Evolutionary conservation across 2,329 filamentous ascomycete genomes (phyloP), one percentile per base, ranked within the genome.

Genomic region (Neoascochyta sp.): DNA sequence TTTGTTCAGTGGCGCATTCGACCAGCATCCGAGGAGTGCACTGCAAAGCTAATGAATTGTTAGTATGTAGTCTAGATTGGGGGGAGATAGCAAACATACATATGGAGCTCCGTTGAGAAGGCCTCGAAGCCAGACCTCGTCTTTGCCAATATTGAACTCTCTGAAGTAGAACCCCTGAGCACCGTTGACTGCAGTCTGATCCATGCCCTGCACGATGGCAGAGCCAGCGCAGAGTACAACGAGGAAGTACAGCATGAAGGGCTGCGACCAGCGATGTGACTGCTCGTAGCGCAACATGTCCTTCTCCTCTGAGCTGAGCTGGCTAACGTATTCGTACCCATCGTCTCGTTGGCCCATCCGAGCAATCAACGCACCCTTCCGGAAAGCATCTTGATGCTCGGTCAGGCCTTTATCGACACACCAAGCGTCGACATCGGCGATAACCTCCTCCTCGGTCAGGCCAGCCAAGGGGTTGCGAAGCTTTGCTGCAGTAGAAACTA

Each of bases 241-340:
- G 6, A 85, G 71, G 29, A 78, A 68, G 56, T 83, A 84, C 27
- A 86, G 69, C 54, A 75, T 73, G 41, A 57, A 66, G 0, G 82
- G 81, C 47, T 87, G 82, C 5, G 72, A 74, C 83, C 83, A 87
- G 39, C 77, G 79, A 50, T 83, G 71, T 1, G 72, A 74, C 22
- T 74, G 70, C 52, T 88, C 83, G 11, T 72, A 68, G 8, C 72
- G 66, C 21, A 87, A 61, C 4, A 75, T 66, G 2, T 68, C 62
- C 22, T 68, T 69, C 52, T 88, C 83, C 8, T 74, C 68, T 1
- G 70, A 65, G 66, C 69, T 58, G 69, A 58, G 22, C 16, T 48
- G 76, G 7, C 61, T 60, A 3, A 80, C 60, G 4, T 65, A 56
- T 26, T 74, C 67, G 22, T 70, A 74, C 1, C 57, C 59, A 10